Base-by-base conservation (phyloP, 257 asterid genomes). In the Nicotiana paniculata region DNA sequence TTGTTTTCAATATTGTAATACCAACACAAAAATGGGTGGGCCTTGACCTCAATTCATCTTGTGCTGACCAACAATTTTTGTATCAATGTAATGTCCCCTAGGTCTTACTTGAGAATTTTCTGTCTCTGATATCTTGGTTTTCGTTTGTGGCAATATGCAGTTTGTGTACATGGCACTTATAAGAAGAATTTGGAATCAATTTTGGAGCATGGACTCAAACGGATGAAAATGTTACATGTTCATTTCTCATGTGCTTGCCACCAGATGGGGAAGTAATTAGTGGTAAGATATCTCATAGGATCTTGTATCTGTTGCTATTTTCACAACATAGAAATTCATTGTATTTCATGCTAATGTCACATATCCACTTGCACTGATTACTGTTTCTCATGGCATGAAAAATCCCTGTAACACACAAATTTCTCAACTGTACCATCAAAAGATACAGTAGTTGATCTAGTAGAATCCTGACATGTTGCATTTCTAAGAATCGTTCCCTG, bases 161-260 rank as follows among this genome's bases (percentile, higher is more conserved):
- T 92, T 79, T 96, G 99, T 81, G 98, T 93, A 79, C 99, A 96
- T 81, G 99, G 98, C 84, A 94, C 98, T 80, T 96, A 96, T 89
- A 91, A 82, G 88, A 91, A 58, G 65, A 87, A 89, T 85, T 88
- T 96, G 93, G 95, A 90, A 62, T 91, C 97, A 51, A 96, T 96
- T 82, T 84, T 91, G 83, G 90, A 85, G 80, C 90, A 85, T 82
- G 99, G 99, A 69, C 97, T 96, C 79, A 96, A 93, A 67, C 93
- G 97, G 86, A 96, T 96, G 98, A 86, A 89, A 85, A 92, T 98
- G 87, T 85, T 94, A 81, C 99, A 94, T 48, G 93, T 93, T 58
- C 99, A 96, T 90, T 96, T 96, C 90, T 92, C 98, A 24, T 90
- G 93, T 83, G 98, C 84, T 88, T 96, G 90, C 99, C 99, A 30